Evolutionary conservation across 139 green algal genomes (phyloP), one percentile per base, ranked within the genome.

Genomic region (Yamagishiella unicocca): DNA sequence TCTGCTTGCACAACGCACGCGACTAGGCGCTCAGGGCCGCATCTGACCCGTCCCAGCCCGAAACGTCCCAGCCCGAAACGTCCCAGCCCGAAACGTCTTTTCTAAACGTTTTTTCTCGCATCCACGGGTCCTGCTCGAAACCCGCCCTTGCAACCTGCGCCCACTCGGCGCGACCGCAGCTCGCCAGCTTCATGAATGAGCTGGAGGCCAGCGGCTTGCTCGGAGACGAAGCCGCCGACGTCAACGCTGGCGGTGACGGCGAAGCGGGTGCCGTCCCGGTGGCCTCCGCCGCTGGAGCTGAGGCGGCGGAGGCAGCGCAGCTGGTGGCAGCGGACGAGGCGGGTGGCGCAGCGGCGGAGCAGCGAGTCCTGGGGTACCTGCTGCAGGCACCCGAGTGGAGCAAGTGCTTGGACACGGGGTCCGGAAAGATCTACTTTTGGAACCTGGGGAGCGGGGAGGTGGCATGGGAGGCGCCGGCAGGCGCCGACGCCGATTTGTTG

Each of bases 121-220:
- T n/a, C n/a, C n/a, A n/a, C n/a, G n/a, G n/a, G n/a, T n/a, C n/a
- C n/a, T n/a, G n/a, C n/a, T n/a, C n/a, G n/a, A n/a, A n/a, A n/a
- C n/a, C n/a, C n/a, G n/a, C n/a, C n/a, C n/a, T n/a, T n/a, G n/a
- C n/a, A n/a, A n/a, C 62, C n/a, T 19, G 29, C 17, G 40, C 21
- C 58, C 53, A 40, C 3, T 46, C 62, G n/a, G 62, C 17, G 66
- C 29, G 24, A 24, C 4, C 81, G 66, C 89, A 97, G 94, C 89
- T 97, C 31, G 93, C 93, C 0, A 91, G 73, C 68, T 97, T 97
- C 83, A 94, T 97, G 91, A 67, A 92, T 19, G 93, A 97, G 80
- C 90, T 97, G 45, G 92, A 97, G 66, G 90, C 87, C 55, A 95
- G 89, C 55, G 95, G 95, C n/a, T 80, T 97, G 85, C 91, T 96